These are phyloP conservation scores for Candida manassasensis DNA, from an alignment of 805 yeast genomes.

Conservation along the genomic window DNA sequence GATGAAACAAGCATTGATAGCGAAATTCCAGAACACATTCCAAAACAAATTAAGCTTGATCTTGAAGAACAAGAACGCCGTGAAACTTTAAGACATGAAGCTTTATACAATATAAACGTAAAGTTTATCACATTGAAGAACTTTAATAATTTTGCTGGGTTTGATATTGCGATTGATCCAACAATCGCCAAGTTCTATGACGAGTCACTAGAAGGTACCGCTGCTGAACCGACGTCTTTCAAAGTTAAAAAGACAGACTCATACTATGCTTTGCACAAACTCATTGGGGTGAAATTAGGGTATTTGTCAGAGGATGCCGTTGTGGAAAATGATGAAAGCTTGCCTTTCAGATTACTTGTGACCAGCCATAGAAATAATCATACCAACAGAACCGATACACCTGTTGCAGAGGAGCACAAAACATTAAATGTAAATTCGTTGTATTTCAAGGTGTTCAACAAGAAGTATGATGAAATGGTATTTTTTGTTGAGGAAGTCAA, in stretches of 20 bases:
- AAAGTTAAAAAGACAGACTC: conserved; percentile 55
- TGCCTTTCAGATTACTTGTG: conserved; percentile 55
- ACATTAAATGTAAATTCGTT: conserved; percentile 48
- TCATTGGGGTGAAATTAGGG: conserved; percentile 44
- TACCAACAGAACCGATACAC: conserved; percentile 58
- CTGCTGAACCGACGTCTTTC: conserved; percentile 43
- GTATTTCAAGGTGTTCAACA: conserved; percentile 41
- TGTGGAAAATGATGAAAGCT: conserved; percentile 4
- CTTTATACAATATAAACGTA: conserved; percentile 41
- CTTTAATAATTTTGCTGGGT: conserved; percentile 61
- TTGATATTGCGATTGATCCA: conserved; percentile 71
- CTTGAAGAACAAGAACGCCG: conserved; percentile 50
- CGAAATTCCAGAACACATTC: conserved; percentile 58
- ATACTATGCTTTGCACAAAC: conserved; percentile 45
- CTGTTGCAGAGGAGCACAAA: conserved; percentile 22
- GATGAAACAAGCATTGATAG: conserved; percentile 42
- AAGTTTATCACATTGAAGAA: conserved; percentile 51
- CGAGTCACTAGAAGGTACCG: conserved; percentile 31
- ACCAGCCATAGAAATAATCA: conserved; percentile 65
- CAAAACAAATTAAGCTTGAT: conserved; percentile 61
- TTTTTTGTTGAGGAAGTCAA: conserved; percentile 63
- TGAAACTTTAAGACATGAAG: conserved; percentile 63
- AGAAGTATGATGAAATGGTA: conserved; percentile 46
- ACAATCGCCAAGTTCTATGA: conserved; percentile 40
- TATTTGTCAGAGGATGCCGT: conserved; percentile 21